Percentiles rank a stretch among this genome's conserved stretches.
Evolutionary conservation across 2,329 filamentous ascomycete genomes (phyloP).

Genomic region (Fusarium lateritium): DNA sequence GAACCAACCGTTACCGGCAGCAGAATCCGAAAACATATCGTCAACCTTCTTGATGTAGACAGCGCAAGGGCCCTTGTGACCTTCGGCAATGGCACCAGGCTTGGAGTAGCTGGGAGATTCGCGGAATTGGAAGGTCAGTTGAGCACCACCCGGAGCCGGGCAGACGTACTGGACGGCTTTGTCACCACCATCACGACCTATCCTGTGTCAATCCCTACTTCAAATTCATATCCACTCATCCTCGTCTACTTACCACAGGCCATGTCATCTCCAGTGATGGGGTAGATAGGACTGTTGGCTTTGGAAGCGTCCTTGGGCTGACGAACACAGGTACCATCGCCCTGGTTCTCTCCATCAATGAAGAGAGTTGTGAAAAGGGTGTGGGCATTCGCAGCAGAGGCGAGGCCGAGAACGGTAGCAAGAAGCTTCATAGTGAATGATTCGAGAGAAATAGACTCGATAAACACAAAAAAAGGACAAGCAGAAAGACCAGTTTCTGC

Average conservation of each 20-base stretch:
- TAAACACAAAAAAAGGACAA: conserved; percentile 8
- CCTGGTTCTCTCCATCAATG: conserved; percentile 74
- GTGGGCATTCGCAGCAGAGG: conserved; percentile 64
- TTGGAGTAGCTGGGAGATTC: conserved; percentile 69
- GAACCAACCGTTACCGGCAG: conserved; percentile 80
- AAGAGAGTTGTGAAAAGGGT: conserved; percentile 76
- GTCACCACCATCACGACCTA: conserved; percentile 56
- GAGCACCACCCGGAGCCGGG: conserved; percentile 65
- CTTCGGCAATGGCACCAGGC: conserved; percentile 70
- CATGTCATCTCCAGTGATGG: conserved; percentile 73
- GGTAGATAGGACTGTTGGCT: conserved; percentile 70
- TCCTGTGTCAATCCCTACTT: background rate
- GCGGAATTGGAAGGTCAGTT: conserved; percentile 77
- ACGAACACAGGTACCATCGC: conserved; percentile 79
- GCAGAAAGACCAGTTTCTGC: conserved; percentile 49
- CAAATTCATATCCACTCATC: rapidly evolving
- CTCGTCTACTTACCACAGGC: conserved; percentile 72
- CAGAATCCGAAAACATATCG: conserved; percentile 66
- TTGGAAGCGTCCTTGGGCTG: conserved; percentile 69
- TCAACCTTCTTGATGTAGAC: conserved; percentile 81
- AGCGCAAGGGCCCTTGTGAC: conserved; percentile 78
- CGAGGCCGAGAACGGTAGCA: conserved; percentile 54
- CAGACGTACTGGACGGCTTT: conserved; percentile 64
- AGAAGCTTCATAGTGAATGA: conserved; percentile 57
- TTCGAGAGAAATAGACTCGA: conserved; percentile 41